Percentiles rank a stretch among this genome's conserved stretches.
phyloP scores from a whole-genome alignment of 805 yeast species.

The Sugiyamaella qingdaonensis region DNA sequence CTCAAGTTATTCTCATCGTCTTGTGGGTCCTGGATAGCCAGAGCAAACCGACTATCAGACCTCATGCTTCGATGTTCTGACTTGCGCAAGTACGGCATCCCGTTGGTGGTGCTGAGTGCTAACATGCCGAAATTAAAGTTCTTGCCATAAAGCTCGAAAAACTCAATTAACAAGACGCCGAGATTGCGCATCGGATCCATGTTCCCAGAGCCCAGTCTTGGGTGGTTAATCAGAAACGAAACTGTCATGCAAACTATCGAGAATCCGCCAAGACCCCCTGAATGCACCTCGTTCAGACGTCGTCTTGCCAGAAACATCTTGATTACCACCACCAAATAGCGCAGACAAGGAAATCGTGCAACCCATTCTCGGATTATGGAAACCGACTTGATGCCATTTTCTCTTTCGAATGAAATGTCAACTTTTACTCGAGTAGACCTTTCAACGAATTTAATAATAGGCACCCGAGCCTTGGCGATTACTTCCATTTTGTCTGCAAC shows the following conservation, averaged over 20 bases:
- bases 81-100: constrained; percentile 59
- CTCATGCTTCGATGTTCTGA: constrained; percentile 47
- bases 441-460: constrained; percentile 88
- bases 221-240: constrained; percentile 75
- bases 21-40: constrained; percentile 86
- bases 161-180: constrained; percentile 83
- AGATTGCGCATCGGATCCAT: constrained; percentile 69
- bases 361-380: constrained; percentile 73
- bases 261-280: constrained; percentile 94
- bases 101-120: constrained; percentile 60
- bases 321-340: constrained; percentile 75
- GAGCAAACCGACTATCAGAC: constrained; percentile 51
- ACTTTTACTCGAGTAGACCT: constrained; percentile 65
- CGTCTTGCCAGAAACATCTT: constrained; percentile 82
- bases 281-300: constrained; percentile 76
- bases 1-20: constrained; percentile 81
- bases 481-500: constrained; percentile 76
- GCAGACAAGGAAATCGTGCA: constrained; percentile 63
- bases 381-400: constrained; percentile 81
- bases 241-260: constrained; percentile 84
- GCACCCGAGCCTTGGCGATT: constrained; percentile 86
- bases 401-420: constrained; percentile 85
- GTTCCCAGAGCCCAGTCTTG: constrained; percentile 61
- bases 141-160: constrained; percentile 87
- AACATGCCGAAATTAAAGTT: constrained; percentile 81